Base-by-base conservation (phyloP, 768 basidiomycete genomes). In the Amanita pallidorosea region DNA sequence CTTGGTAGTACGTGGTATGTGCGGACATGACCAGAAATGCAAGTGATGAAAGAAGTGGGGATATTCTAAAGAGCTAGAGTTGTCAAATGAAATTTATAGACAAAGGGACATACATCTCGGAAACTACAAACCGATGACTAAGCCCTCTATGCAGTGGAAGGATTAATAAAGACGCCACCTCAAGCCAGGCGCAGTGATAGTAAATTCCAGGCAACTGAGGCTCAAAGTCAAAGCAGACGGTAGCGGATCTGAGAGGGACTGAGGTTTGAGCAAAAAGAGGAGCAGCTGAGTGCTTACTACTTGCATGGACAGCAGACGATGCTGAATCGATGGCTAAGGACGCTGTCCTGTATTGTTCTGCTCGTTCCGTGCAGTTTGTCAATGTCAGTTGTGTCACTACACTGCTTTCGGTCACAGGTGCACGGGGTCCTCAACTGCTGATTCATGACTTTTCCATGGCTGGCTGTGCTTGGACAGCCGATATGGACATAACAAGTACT, bases 1-100 rank as follows among this genome's bases (percentile, higher is more conserved):
- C 50, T 22, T 51, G 50, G 34, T 51, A 51, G 25, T 44, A 51
- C 3, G 50, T 31, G 18, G 50, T 51, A 37, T 51, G 40, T 35
- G 50, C 41, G 20, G 50, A 51, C 50, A 51, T 51, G 42, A 17
- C 25, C 23, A 29, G 13, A 7, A 15, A 22, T 47, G 44, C 15
- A n/a, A 34, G 45, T 8, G 29, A 17, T 11, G n/a, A 20, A 13
- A 22, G 34, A 13, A 13, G 6, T 15, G 23, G 12, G 23, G n/a
- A 31, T 27, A 51, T 45, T 44, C 41, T 51, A 35, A 25, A 18
- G 31, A 43, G 22, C 4, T 7, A 15, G n/a, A 7, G 2, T 33
- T 29, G 25, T 31, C 36, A 40, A 49, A 29, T 25, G n/a, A 23
- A 12, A 17, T 37, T 17, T 49, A 40, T 23, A 18, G 31, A 29